These are phyloP conservation scores for Fusarium sp. DNA, from an alignment of 2,329 filamentous ascomycete genomes.

Conservation along the genomic window DNA sequence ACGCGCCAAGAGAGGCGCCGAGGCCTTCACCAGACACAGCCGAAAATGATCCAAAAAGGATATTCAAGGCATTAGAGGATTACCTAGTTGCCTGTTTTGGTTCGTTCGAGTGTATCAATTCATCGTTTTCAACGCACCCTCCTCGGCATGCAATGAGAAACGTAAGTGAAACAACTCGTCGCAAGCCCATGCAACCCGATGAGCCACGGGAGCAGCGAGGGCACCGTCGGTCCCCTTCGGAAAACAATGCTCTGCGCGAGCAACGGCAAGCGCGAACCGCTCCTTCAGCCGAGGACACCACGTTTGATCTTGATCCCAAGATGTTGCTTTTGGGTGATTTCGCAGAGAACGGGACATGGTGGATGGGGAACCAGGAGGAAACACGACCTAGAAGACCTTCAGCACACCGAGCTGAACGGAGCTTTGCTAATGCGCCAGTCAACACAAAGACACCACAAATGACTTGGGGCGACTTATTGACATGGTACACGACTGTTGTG, in stretches of 20 bases:
- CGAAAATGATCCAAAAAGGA: conserved; percentile 61
- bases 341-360: conserved; percentile 86
- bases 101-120: conserved; percentile 78
- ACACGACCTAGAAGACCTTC: conserved; percentile 33
- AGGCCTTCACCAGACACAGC: conserved; percentile 30
- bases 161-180: conserved; percentile 45
- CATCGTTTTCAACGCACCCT: conserved; percentile 72
- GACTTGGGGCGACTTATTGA: conserved; percentile 77
- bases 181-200: conserved; percentile 45
- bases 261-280: conserved; percentile 36
- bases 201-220: conserved; percentile 51
- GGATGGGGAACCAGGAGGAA: conserved; percentile 72
- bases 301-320: conserved; percentile 76
- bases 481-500: conserved; percentile 80
- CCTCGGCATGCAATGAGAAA: conserved; percentile 50
- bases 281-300: conserved; percentile 34
- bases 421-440: conserved; percentile 26
- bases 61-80: conserved; percentile 83
- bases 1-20: conserved; percentile 27
- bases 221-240: conserved; percentile 53
- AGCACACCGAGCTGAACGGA: conserved; percentile 33
- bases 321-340: conserved; percentile 79
- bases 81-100: conserved; percentile 78
- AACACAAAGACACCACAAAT: conserved; percentile 70
- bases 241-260: conserved; percentile 48